These are phyloP conservation scores for Pseudogymnoascus sp. DNA, from an alignment of 2,329 filamentous ascomycete species.

Conservation along the genomic window DNA sequence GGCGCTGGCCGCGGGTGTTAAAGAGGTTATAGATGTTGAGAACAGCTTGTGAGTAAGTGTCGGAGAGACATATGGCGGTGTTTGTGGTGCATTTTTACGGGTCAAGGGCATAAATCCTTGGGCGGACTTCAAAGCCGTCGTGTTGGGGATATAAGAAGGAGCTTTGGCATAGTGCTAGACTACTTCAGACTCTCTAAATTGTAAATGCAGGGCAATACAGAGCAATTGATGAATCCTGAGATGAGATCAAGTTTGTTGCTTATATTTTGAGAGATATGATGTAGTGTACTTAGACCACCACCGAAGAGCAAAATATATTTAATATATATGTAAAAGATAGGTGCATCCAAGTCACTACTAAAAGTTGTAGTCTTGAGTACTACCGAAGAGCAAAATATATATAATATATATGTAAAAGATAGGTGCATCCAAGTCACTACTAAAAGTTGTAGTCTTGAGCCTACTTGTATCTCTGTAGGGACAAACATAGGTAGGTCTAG, in stretches of 20 bases:
- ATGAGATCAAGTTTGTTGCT: not conserved
- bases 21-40: slow-evolving; percentile 60
- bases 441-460: no score
- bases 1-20: slow-evolving; percentile 46
- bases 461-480: no score
- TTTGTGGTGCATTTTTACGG: not conserved
- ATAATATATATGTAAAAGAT: no score
- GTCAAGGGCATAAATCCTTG: not conserved
- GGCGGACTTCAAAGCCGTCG: not conserved
- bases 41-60: slow-evolving; percentile 27
- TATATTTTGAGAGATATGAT: not conserved
- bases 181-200: not conserved
- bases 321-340: no score
- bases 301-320: no score
- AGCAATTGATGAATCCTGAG: not conserved
- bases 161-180: not conserved
- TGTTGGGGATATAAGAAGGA: not conserved
- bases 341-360: no score
- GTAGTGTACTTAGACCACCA: not conserved
- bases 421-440: no score
- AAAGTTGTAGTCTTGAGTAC: no score
- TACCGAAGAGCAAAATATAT: no score
- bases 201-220: not conserved
- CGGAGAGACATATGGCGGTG: not conserved
- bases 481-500: no score